Conservation (phyloP, 2,329 filamentous ascomycete species). For the Aspergillus ibericus region DNA sequence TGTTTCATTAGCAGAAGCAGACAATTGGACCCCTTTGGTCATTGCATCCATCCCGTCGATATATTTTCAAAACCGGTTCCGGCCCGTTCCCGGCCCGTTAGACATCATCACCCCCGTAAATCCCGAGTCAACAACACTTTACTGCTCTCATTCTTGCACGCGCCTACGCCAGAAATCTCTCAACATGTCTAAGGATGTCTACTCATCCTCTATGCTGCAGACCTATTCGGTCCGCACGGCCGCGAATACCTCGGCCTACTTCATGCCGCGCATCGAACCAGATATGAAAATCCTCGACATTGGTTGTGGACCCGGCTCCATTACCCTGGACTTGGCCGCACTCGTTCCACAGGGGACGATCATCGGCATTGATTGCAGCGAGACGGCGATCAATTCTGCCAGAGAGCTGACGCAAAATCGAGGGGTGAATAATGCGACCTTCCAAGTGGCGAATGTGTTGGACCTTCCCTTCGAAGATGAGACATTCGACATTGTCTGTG, state of each 20-base stretch:
- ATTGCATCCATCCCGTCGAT: no score
- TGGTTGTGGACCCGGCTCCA: constrained; percentile 46
- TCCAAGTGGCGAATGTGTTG: constrained; percentile 16
- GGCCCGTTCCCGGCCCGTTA: no score
- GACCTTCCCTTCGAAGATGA: not conserved
- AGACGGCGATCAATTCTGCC: constrained; percentile 33
- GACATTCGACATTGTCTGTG: not conserved
- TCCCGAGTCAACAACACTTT: no score
- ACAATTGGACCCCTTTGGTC: no score
- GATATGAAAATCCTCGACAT: constrained; percentile 41
- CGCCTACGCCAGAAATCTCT: no score
- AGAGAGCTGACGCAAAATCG: constrained; percentile 25
- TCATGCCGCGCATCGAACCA: constrained; percentile 36
- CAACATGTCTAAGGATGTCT: no score
- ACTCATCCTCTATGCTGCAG: constrained; percentile 35
- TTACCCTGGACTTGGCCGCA: constrained; percentile 41
- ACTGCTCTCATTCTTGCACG: no score
- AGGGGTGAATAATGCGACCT: constrained; percentile 32
- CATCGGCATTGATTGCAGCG: constrained; percentile 33
- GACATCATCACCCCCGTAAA: no score
- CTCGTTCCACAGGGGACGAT: constrained; percentile 39
- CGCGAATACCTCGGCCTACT: constrained; percentile 38
- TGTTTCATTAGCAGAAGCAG: no score
- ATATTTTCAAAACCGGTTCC: no score
- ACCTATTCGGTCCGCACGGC: constrained; percentile 36